Evolutionary conservation across 2,329 filamentous ascomycete species (phyloP), one percentile per base, ranked within the genome.

Genomic region (Monilinia fructigena): DNA sequence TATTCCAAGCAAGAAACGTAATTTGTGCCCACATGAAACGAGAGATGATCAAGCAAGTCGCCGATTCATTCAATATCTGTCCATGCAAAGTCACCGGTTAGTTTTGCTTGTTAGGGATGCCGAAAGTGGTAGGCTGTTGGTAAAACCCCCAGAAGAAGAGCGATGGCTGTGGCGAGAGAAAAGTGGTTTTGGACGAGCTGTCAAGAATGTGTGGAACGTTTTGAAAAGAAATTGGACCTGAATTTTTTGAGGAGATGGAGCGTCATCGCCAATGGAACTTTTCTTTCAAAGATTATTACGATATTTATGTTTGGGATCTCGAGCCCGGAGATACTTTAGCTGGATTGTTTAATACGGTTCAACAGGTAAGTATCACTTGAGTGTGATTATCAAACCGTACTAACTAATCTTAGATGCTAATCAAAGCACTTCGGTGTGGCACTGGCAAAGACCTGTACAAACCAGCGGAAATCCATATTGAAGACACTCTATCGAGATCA

Each of bases 11-110:
- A 50, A 74, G 79, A 56, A 80, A 80, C 61, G 78, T 79, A 48
- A 75, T 80, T 20, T 80, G 79, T 68, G 77, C 75, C 7, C 75
- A 80, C 63, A 77, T 81, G 66, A 80, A 79, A 68, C 76, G 79
- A 6, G 79, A 6, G 76, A 79, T 55, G 77, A 80, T 58, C 75
- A 76, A 40, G 74, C 77, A 26, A 79, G 75, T 63, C 77, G 79
- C 28, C 76, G 79, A 7, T 77, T 80, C 66, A 77, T 80, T 11
- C 78, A 80, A 66, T 80, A 81, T 67, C 68, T 80, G 0, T 72
- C 76, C 5, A 79, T 81, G 76, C 74, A 78, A 61, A 74, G 74
- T 2, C 75, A 72, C 56, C 67, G 75, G 28, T 58, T 80, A n/a
- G 73, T 78, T 31, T 71, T 78, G 18, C 72, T 80, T 31, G 77